Base-by-base conservation (phyloP, 2,329 filamentous ascomycete genomes). In the Microdochium trichocladiopsis region DNA sequence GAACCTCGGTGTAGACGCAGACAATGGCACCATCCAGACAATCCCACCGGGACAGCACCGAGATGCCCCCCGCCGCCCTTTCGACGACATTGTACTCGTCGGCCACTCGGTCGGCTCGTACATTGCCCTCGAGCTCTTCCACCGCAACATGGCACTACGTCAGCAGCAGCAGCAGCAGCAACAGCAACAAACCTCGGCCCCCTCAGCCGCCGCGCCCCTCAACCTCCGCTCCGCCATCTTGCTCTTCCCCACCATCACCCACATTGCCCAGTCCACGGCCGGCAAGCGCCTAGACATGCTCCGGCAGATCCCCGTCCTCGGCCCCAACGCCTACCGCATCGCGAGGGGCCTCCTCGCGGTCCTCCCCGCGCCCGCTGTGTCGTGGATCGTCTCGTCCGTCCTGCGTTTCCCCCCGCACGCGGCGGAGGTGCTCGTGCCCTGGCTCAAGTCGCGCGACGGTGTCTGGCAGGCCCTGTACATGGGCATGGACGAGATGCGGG, bases 91-190 rank as follows among this genome's bases (percentile, higher is more conserved):
- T 18, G 74, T 90, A 8, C 69, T 92, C 16, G 78, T 87, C 49
- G 88, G 87, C 3, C 88, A 92, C 66, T 90, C 86, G 0, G 84
- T 92, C 1, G 88, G 88, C 23, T 73, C 82, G 10, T 92, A 88
- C 63, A 85, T 92, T 21, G 71, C 79, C 2, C 79, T 90, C 56
- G 86, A 91, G 64, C 69, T 88, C 25, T 78, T 88, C 48, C 73
- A 83, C 55, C 73, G 81, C 10, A 77, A 83, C 55, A 69, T 75
- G 33, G 70, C 71, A 9, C 47, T n/a, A 6, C 37, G 16, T 45
- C 37, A 8, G 8, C 37, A n/a, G n/a, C 21, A 22, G n/a, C 37
- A 31, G 14, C 28, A 8, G 28, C 28, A 31, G 14, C 28, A 31
- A 22, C 41, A 16, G 41, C 41, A 8, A 45, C 47, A 14, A 8